Evolutionary conservation across 73 alveolate genomes (phyloP), one percentile per base, ranked within the genome.

Genomic region (Paraurostyla sp.): DNA sequence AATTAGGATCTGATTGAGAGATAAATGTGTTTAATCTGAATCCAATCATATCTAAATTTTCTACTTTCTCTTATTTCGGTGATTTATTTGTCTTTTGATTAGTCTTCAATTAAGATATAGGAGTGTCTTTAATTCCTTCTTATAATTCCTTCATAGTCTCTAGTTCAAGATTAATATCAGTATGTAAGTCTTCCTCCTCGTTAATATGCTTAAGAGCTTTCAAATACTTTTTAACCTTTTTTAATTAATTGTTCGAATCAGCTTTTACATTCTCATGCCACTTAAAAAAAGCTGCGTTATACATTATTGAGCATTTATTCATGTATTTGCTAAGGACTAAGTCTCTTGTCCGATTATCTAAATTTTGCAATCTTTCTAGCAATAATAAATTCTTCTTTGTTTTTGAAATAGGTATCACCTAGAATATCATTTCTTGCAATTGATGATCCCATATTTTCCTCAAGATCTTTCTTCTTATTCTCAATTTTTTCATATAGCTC

Each of bases 241-340:
- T 65, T 1, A 2, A 36, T 38, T 65, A 38, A 4, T 36, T 15
- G 2, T 65, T 11, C 36, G 1, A 33, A 32, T 38, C 82, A 18
- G 40, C 35, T 15, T n/a, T n/a, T n/a, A n/a, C n/a, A n/a, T 2
- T 65, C 38, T 65, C 82, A 65, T 65, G 82, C 82, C 82, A 65
- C 41, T 65, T 65, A 38, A 65, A 65, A 40, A 65, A 65, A 15
- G 82, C 82, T 65, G 82, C 82, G 41, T 65, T 65, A 22, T 65
- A 65, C 25, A 13, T 15, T 2, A 65, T 22, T 15, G 35, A 65
- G 58, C 82, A 65, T 38, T 65, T 65, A 22, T 15, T 65, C 13
- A 65, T 18, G 25, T 65, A 65, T 40, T 65, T 65, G 58, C 25
- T 65, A 13, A 65, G 25, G 38, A 65, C 42, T 18, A 18, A 38